Evolutionary conservation across 139 green algal genomes (phyloP), one percentile per base, ranked within the genome.

Genomic region (Coelastrella sp.): DNA sequence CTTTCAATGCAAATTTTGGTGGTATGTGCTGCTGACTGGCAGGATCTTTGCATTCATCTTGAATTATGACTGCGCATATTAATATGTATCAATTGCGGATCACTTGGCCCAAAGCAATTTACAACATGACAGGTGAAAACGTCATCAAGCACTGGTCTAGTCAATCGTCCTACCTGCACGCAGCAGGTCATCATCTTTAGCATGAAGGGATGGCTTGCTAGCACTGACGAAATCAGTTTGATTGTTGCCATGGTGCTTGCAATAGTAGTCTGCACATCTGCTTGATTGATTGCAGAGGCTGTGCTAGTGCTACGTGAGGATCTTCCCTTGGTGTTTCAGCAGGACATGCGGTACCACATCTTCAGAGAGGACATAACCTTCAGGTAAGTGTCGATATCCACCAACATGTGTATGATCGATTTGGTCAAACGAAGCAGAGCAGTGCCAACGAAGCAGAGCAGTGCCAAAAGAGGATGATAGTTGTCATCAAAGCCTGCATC

Each of bases 291-390:
- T 60, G 35, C 68, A 77, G 68, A 73, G 19, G 67, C 68, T 62
- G 53, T 86, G 19, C 7, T 77, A 37, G 41, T 63, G 17, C 41
- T 85, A 27, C 62, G 79, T 9, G 79, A 85, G 27, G 79, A 85
- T 63, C 45, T 85, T 64, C 79, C 79, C 21, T 34, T 62, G 30
- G 25, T 85, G 45, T 79, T 77, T 9, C 34, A 41, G 59, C 64
- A 66, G 17, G 64, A 85, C 30, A 57, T 85, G 64, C 64, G 66
- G 5, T 85, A 40, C 45, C 79, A 85, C 64, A 85, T 85, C 7
- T 85, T 79, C 32, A 67, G 79, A 45, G 79, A 79, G 4, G 79
- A 85, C 64, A 50, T 85, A 2, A 85, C 79, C 8, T 79, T 85
- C 34, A 85, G 77, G 77, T 74, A 35, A 11, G 59, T 23, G 38